Percentiles rank a stretch among this genome's conserved stretches.
These are phyloP conservation scores for Lipomyces yamanashiensis DNA, from an alignment of 805 yeast genomes.

Conservation along the genomic window DNA sequence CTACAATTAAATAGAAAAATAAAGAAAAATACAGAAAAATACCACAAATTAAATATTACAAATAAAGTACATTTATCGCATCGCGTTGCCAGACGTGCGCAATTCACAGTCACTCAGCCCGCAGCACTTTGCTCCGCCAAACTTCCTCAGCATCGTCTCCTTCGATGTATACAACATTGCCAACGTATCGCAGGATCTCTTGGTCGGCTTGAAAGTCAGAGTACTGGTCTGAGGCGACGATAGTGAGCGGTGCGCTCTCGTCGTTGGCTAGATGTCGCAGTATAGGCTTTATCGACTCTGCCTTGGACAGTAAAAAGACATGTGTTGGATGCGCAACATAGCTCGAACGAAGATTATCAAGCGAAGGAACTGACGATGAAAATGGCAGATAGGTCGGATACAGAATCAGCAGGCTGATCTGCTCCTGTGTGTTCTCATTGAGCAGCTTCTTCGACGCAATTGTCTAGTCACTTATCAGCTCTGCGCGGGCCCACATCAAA, in stretches of 20 bases:
- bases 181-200: slow-evolving; percentile 22
- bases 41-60: no score
- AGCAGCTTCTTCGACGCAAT: background rate
- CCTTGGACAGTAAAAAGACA: slow-evolving; percentile 21
- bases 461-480: background rate
- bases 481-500: background rate
- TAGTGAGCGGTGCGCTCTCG: slow-evolving; percentile 11
- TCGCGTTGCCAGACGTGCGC: background rate
- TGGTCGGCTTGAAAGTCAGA: slow-evolving; percentile 14
- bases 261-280: slow-evolving; percentile 31
- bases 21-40: no score
- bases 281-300: slow-evolving; percentile 27
- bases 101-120: background rate
- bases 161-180: slow-evolving; percentile 21
- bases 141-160: slow-evolving; percentile 7
- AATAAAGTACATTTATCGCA: no score
- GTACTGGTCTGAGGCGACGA: slow-evolving; percentile 20
- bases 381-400: slow-evolving; percentile 18
- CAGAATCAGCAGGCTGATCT: slow-evolving; percentile 22
- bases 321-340: slow-evolving; percentile 28
- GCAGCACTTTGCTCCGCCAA: slow-evolving; percentile 10
- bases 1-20: no score
- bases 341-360: slow-evolving; percentile 8
- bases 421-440: slow-evolving; percentile 7
- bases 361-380: slow-evolving; percentile 12